Percentiles rank a stretch among this genome's conserved stretches.
Evolutionary conservation across 2,329 filamentous ascomycete genomes (phyloP).

Genomic region (Alternaria ethzedia): DNA sequence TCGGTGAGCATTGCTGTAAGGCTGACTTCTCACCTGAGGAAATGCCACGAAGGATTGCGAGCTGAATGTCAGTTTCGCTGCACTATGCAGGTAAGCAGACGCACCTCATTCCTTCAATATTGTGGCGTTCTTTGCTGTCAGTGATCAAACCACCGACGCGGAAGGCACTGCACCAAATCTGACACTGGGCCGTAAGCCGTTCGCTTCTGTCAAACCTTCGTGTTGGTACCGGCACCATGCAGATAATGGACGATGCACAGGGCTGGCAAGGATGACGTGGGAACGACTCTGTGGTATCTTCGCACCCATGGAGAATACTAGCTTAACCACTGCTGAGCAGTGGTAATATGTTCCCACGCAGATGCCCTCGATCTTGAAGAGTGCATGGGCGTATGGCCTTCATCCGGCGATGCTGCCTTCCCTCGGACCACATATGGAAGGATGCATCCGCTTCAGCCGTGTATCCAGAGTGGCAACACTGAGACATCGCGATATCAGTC

Average conservation of each 20-base stretch:
- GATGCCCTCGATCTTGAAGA: neutral
- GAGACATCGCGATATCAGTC: neutral
- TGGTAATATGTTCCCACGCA: neutral
- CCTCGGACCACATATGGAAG: neutral
- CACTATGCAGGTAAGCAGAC: constrained; percentile 24
- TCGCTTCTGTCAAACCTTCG: constrained; percentile 12
- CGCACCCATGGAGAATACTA: neutral
- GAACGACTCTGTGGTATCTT: neutral
- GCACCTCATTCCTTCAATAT: constrained; percentile 24
- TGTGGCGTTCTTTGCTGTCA: constrained; percentile 31
- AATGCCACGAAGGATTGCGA: constrained; percentile 1
- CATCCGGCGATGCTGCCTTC: neutral
- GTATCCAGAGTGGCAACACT: neutral
- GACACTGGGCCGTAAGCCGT: constrained; percentile 12
- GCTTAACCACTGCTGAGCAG: neutral
- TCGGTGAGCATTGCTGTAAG: constrained; percentile 4
- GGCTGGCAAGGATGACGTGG: neutral
- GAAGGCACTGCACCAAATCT: constrained; percentile 5
- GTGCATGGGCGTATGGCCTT: neutral
- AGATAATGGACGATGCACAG: neutral
- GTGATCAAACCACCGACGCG: constrained; percentile 2
- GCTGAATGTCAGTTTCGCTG: constrained; percentile 7
- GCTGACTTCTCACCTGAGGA: constrained; percentile 8
- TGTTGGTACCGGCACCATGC: neutral
- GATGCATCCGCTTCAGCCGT: neutral